phyloP scores from a whole-genome alignment of 768 basidiomycete species.

The Postia placenta region DNA sequence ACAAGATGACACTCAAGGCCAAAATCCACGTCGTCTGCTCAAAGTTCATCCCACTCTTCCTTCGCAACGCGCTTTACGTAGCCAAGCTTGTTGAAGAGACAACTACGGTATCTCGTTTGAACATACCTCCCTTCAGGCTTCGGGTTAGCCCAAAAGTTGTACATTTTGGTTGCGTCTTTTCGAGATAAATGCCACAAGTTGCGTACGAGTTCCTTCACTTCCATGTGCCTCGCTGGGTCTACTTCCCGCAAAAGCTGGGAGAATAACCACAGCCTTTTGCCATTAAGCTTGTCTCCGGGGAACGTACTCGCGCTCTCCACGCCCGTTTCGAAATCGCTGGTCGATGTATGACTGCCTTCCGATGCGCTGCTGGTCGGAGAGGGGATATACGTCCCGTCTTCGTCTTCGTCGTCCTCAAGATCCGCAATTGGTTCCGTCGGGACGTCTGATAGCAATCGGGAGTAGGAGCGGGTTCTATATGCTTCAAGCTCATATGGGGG shows the following conservation, averaged over 20 bases:
- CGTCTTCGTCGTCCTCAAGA: slow-evolving; percentile 8
- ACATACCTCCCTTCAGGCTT: neutral
- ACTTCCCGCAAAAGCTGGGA: neutral
- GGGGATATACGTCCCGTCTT: neutral
- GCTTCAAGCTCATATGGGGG: too few relatives aligned
- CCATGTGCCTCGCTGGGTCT: neutral
- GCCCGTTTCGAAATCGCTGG: neutral
- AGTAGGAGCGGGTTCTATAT: too few relatives aligned
- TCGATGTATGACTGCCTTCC: neutral
- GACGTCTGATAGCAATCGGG: too few relatives aligned
- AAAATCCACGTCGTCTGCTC: neutral
- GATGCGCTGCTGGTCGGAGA: neutral
- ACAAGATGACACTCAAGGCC: neutral
- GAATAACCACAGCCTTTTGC: neutral
- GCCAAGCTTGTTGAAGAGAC: too few relatives aligned
- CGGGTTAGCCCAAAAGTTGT: neutral
- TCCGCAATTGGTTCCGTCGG: too few relatives aligned
- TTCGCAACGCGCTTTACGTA: neutral
- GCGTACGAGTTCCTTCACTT: neutral
- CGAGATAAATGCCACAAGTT: neutral
- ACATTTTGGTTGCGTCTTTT: neutral
- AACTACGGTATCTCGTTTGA: too few relatives aligned
- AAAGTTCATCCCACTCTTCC: neutral
- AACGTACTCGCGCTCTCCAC: neutral
- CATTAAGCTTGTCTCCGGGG: neutral